phyloP scores from a whole-genome alignment of 495 filamentous ascomycete species.

The Hypomontagnella monticulosa region DNA sequence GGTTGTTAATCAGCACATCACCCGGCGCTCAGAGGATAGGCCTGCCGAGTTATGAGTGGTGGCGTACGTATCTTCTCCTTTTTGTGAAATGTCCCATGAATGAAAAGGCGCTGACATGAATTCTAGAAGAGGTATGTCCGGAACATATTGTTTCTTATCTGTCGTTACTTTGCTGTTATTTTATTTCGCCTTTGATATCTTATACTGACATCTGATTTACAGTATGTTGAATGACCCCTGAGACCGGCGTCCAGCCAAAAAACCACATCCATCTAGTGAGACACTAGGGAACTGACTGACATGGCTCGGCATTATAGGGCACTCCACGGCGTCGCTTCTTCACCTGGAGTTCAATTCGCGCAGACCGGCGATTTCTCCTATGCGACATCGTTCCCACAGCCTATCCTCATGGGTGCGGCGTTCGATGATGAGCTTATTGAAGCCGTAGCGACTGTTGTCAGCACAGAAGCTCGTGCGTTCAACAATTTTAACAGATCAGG shows the following conservation, averaged over 20 bases:
- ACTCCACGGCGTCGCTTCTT: conserved; percentile 66
- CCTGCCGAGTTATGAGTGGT: conserved; percentile 65
- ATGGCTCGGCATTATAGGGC: conserved; percentile 36
- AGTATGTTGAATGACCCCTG: no score
- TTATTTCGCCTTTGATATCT: no score
- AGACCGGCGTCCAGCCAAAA: background rate
- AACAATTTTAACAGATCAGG: conserved; percentile 65
- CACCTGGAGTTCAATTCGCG: conserved; percentile 61
- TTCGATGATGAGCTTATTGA: conserved; percentile 68
- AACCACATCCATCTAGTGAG: background rate
- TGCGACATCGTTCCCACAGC: conserved; percentile 69
- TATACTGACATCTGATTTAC: no score
- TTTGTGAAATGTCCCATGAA: background rate
- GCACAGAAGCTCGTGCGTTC: conserved; percentile 69
- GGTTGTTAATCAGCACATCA: conserved; percentile 60
- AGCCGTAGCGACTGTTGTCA: conserved; percentile 63
- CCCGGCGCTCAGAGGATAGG: conserved; percentile 66
- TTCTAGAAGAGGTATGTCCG: conserved; percentile 41
- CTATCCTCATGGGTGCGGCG: conserved; percentile 66
- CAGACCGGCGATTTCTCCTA: conserved; percentile 61
- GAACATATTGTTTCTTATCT: background rate
- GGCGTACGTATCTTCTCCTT: conserved; percentile 38
- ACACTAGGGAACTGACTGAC: background rate
- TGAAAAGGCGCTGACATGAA: background rate
- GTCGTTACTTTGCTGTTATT: no score